A percentile compares a stretch with the other conserved stretches of the same genome.
phyloP scores from a whole-genome alignment of 2,329 filamentous ascomycete genomes.

The Akanthomyces uredinophilus region DNA sequence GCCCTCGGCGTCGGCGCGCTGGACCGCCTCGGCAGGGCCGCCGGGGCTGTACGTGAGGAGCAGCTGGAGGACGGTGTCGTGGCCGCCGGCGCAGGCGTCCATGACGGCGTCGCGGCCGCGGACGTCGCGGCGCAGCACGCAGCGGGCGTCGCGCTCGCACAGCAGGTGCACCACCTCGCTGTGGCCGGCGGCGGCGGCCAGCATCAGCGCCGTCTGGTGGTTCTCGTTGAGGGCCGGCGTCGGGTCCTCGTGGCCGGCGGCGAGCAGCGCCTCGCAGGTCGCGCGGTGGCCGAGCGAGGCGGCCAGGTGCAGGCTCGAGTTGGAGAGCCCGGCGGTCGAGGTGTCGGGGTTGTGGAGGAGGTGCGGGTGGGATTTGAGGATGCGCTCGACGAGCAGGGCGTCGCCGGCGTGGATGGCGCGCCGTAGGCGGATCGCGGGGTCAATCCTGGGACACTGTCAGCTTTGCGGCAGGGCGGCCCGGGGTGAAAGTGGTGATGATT shows the following conservation, averaged over 20 bases:
- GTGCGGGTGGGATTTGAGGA: constrained; percentile 65
- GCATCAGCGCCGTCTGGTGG: constrained; percentile 76
- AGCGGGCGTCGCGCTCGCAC: constrained; percentile 56
- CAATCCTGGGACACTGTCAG: constrained; percentile 53
- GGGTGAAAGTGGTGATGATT: not conserved
- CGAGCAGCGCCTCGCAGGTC: constrained; percentile 65
- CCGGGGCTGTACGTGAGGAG: constrained; percentile 56
- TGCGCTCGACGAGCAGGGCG: constrained; percentile 65
- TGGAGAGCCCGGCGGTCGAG: constrained; percentile 61
- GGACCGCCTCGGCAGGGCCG: constrained; percentile 49
- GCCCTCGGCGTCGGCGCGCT: constrained; percentile 61
- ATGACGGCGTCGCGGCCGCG: constrained; percentile 68
- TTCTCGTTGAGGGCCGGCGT: constrained; percentile 73
- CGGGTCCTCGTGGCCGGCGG: constrained; percentile 68
- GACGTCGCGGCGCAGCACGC: constrained; percentile 60
- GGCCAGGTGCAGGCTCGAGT: constrained; percentile 79
- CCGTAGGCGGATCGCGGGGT: constrained; percentile 69
- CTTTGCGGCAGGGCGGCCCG: not conserved
- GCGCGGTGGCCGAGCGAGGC: constrained; percentile 65
- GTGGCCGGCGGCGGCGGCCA: constrained; percentile 65
- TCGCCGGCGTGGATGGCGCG: constrained; percentile 77
- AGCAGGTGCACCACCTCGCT: constrained; percentile 70
- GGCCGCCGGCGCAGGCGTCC: constrained; percentile 55
- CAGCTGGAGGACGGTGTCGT: constrained; percentile 61
- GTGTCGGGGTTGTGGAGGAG: constrained; percentile 77